Percentiles rank a stretch among this genome's conserved stretches.
These are phyloP conservation scores for Agaricales sp. DNA, from an alignment of 1,284 basidiomycete species.

Conservation along the genomic window DNA sequence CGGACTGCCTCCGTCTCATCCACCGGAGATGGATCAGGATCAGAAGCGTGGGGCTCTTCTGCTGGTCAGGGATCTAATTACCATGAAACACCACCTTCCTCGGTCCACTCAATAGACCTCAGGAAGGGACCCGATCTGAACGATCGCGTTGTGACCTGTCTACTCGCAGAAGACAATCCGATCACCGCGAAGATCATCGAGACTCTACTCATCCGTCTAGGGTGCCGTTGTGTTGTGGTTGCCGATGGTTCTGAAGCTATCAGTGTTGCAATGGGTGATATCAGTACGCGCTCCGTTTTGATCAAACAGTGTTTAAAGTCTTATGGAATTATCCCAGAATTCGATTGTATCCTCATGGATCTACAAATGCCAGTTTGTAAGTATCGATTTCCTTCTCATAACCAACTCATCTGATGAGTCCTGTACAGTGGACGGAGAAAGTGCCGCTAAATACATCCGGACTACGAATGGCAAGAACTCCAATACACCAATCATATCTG, in stretches of 20 bases:
- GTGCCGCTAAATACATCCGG: conserved; percentile 88
- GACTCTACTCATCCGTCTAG: conserved; percentile 83
- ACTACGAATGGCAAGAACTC: conserved; percentile 90
- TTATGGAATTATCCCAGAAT: conserved; percentile 39
- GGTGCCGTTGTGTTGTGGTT: conserved; percentile 90
- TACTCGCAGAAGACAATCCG: conserved; percentile 96
- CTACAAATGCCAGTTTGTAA: conserved; percentile 82
- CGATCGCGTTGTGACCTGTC: conserved; percentile 79
- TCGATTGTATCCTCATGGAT: conserved; percentile 85
- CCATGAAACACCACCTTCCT: conserved; percentile 65
- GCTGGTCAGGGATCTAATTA: conserved; percentile 41
- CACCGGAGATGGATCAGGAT: conserved; percentile 64
- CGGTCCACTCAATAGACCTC: conserved; percentile 68
- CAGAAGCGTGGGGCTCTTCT: conserved; percentile 62
- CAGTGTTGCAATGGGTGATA: conserved; percentile 93
- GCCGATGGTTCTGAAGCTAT: conserved; percentile 95
- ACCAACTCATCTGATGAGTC: conserved; percentile 11
- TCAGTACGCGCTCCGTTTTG: conserved; percentile 63
- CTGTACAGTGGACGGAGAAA: conserved; percentile 75
- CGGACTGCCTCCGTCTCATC: conserved; percentile 82
- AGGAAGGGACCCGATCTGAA: conserved; percentile 58
- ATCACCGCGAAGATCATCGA: conserved; percentile 95
- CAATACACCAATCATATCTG: conserved; percentile 84
- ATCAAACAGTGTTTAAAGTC: conserved; percentile 3
- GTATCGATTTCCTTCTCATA: conserved; percentile 20